Evolutionary conservation across 75 land plant genomes (phyloP).

Genomic region (Gnetum montanum): DNA sequence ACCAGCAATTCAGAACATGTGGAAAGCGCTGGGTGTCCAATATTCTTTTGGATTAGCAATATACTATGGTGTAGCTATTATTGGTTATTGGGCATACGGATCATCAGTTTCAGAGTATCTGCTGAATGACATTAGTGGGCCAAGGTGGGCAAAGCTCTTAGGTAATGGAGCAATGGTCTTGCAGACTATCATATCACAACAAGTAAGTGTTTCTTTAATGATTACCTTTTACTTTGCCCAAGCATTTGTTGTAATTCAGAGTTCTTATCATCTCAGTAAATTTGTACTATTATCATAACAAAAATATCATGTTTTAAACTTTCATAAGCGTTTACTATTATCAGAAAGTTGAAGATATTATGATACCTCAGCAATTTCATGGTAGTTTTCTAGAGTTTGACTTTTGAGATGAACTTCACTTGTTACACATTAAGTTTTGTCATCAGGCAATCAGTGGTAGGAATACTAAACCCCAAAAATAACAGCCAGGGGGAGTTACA

Average conservation of each 20-base stretch:
- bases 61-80: constrained; percentile 25
- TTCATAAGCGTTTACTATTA: too few relatives aligned
- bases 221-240: not conserved
- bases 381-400: too few relatives aligned
- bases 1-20: constrained; percentile 41
- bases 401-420: too few relatives aligned
- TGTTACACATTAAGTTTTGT: too few relatives aligned
- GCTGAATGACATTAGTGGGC: constrained; percentile 25
- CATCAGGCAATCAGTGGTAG: too few relatives aligned
- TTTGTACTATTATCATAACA: too few relatives aligned
- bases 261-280: not conserved
- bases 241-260: not conserved
- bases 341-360: too few relatives aligned
- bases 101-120: constrained; percentile 32
- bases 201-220: constrained; percentile 15
- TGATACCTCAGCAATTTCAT: too few relatives aligned
- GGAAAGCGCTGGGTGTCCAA: constrained; percentile 30
- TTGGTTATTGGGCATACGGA: constrained; percentile 61
- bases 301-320: too few relatives aligned
- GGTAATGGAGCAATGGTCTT: constrained; percentile 30
- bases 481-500: too few relatives aligned
- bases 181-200: constrained; percentile 34
- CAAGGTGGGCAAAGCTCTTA: constrained; percentile 28
- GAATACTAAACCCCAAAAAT: too few relatives aligned
- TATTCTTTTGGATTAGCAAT: constrained; percentile 28